phyloP scores from a whole-genome alignment of 768 basidiomycete genomes.

The Pisolithus microcarpus region DNA sequence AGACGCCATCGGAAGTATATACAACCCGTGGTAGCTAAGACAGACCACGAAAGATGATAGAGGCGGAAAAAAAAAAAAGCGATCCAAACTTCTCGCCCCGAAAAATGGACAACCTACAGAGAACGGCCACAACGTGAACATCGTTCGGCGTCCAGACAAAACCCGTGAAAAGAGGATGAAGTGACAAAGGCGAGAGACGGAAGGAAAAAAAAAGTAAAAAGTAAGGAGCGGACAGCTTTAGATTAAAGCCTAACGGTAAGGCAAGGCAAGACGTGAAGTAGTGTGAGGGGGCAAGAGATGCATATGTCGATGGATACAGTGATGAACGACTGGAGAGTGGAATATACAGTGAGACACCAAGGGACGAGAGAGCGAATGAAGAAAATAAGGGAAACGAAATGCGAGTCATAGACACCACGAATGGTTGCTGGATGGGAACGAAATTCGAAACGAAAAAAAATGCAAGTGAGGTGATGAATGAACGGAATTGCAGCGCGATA shows the following conservation, averaged over 20 bases:
- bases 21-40: no score
- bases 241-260: no score
- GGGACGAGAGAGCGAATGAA: conserved; percentile 2
- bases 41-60: no score
- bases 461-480: not conserved
- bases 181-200: no score
- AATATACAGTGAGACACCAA: conserved; percentile 23
- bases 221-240: conserved; percentile 1
- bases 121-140: no score
- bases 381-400: not conserved
- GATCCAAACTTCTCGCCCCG: no score
- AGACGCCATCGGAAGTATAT: no score
- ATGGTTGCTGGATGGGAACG: not conserved
- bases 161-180: no score
- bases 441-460: not conserved
- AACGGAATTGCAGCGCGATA: not conserved
- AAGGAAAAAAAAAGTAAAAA: not conserved
- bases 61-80: no score
- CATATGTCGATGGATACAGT: conserved; percentile 26
- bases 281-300: conserved; percentile 29
- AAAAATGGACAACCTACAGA: no score
- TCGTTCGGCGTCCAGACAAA: no score
- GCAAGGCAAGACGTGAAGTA: conserved; percentile 28
- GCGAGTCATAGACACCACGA: not conserved
- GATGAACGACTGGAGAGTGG: conserved; percentile 12